These are phyloP conservation scores for Oenanthe sinensis DNA, from an alignment of 129 eudicot genomes.

Conservation along the genomic window DNA sequence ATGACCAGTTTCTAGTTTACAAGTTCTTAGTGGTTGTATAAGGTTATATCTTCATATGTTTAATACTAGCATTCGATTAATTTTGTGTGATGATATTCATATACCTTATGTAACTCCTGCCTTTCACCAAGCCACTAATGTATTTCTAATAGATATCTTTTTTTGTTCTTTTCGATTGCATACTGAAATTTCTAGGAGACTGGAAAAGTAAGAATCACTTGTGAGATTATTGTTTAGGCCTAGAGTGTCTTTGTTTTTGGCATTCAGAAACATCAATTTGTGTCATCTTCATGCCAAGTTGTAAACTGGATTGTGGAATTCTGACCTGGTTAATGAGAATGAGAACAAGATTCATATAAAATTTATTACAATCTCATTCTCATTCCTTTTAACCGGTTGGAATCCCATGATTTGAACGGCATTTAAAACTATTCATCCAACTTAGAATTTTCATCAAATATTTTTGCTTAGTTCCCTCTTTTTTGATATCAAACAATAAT, in stretches of 20 bases:
- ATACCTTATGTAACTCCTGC: neutral
- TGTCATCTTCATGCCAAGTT: neutral
- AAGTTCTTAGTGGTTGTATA: neutral
- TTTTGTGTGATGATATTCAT: neutral
- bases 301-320: too few species aligned
- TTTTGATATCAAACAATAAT: too few species aligned
- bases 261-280: neutral
- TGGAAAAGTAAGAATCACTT: neutral
- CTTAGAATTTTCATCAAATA: too few species aligned
- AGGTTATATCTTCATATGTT: neutral
- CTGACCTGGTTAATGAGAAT: too few species aligned
- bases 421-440: too few species aligned
- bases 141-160: neutral
- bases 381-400: too few species aligned
- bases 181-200: neutral
- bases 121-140: neutral
- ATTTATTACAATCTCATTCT: too few species aligned
- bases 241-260: neutral
- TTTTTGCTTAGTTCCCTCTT: too few species aligned
- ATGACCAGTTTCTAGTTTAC: constrained; percentile 7
- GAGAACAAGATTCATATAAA: too few species aligned
- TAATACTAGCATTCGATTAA: neutral
- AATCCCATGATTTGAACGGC: too few species aligned
- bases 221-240: neutral
- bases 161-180: neutral